Percentiles rank a stretch among this genome's conserved stretches.
phyloP scores from a whole-genome alignment of 805 yeast genomes.

The Nakazawaea holstii region DNA sequence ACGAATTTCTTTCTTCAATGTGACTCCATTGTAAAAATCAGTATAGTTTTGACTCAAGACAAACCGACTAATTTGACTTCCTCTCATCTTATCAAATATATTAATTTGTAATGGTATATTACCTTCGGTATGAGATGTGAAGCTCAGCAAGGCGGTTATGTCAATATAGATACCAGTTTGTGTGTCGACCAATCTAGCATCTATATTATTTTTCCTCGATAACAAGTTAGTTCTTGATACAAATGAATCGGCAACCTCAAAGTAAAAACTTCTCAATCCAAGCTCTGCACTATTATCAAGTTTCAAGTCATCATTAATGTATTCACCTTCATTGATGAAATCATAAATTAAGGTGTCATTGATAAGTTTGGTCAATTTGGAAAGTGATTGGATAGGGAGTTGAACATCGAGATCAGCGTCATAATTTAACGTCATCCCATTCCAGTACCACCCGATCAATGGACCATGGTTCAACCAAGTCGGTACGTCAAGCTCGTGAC shows the following conservation, averaged over 20 bases:
- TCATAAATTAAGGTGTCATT: slow-evolving; percentile 49
- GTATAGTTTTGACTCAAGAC: not conserved
- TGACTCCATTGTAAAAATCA: slow-evolving; percentile 5
- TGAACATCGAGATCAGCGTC: slow-evolving; percentile 59
- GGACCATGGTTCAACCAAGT: slow-evolving; percentile 62
- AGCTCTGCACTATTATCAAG: slow-evolving; percentile 14
- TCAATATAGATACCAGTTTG: slow-evolving; percentile 43
- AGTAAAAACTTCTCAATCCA: slow-evolving; percentile 25
- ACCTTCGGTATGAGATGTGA: not conserved
- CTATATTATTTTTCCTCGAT: slow-evolving; percentile 46
- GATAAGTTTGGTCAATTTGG: slow-evolving; percentile 35
- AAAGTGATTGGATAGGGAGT: slow-evolving; percentile 41
- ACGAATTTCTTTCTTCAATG: not conserved
- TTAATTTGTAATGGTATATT: not conserved
- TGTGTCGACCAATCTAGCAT: slow-evolving; percentile 48
- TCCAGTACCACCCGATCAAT: slow-evolving; percentile 54
- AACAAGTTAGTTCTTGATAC: slow-evolving; percentile 29
- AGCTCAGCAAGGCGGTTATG: slow-evolving; percentile 30
- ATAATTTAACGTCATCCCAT: slow-evolving; percentile 55
- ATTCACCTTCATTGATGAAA: slow-evolving; percentile 11
- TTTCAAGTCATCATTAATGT: slow-evolving; percentile 9
- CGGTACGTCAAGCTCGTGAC: slow-evolving; percentile 34
- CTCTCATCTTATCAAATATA: not conserved
- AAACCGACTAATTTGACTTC: not conserved
- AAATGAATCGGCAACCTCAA: slow-evolving; percentile 29